Conservation (phyloP, 78 protist genomes). For the Chrysochromulina tobinii region DNA sequence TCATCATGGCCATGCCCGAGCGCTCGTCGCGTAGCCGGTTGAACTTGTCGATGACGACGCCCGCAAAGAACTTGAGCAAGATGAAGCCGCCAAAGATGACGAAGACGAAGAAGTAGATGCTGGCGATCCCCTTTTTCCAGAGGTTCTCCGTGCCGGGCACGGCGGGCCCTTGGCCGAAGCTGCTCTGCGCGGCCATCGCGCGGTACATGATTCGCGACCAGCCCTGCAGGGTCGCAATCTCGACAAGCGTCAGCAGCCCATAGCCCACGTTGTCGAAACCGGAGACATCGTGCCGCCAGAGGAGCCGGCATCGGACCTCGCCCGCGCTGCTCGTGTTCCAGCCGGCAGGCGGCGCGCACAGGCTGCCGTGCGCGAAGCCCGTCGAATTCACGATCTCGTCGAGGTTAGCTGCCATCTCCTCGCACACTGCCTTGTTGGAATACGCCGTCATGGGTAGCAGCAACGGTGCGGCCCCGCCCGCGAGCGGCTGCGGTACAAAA, state of each 20-base stretch:
- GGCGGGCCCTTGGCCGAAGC: too few relatives aligned
- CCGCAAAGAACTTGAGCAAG: slow-evolving; percentile 39
- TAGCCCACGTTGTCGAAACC: slow-evolving; percentile 24
- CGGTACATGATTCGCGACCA: slow-evolving; percentile 17
- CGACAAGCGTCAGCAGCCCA: slow-evolving; percentile 32
- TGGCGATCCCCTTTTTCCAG: too few relatives aligned
- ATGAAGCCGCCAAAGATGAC: slow-evolving; percentile 34
- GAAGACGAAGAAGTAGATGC: slow-evolving; percentile 2
- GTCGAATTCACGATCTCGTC: too few relatives aligned
- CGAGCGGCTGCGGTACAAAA: neutral
- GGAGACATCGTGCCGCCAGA: neutral
- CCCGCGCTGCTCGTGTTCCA: too few relatives aligned
- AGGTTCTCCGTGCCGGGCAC: neutral
- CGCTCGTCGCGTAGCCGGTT: neutral
- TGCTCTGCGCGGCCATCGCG: neutral
- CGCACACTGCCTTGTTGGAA: too few relatives aligned
- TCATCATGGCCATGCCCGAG: neutral
- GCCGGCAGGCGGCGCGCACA: too few relatives aligned
- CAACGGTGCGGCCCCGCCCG: neutral
- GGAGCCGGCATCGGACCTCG: neutral
- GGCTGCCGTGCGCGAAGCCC: too few relatives aligned
- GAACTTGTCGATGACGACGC: slow-evolving; percentile 3
- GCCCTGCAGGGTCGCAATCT: slow-evolving; percentile 26
- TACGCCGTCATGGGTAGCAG: too few relatives aligned
- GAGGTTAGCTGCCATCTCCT: too few relatives aligned